Evolutionary conservation across 177 flowering plant genomes (phyloP), one percentile per base, ranked within the genome.

Genomic region (Tripterygium wilfordii): DNA sequence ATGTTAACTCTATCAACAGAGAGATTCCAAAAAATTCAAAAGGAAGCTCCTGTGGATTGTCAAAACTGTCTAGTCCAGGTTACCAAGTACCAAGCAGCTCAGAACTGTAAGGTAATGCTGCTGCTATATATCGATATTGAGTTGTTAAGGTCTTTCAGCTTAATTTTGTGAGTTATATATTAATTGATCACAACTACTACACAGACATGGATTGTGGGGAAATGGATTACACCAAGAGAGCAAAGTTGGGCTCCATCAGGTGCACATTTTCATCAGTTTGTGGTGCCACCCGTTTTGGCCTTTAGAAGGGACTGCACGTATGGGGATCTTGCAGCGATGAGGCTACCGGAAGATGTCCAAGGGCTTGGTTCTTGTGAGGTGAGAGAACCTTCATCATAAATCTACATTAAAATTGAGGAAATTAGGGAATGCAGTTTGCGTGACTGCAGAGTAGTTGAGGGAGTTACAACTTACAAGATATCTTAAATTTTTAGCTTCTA

Each of bases 151-250:
- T n/a, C n/a, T n/a, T n/a, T n/a, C n/a, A n/a, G n/a, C n/a, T n/a
- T n/a, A n/a, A n/a, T n/a, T n/a, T n/a, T n/a, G n/a, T n/a, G n/a
- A n/a, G n/a, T n/a, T n/a, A n/a, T n/a, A 17, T 10, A 16, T 5
- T 2, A 38, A 23, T n/a, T 3, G 8, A n/a, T n/a, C n/a, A n/a
- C n/a, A n/a, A n/a, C n/a, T n/a, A n/a, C n/a, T n/a, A n/a, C n/a
- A n/a, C 38, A 92, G 99, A 72, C 96, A 36, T 92, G 99, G 99
- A 78, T 89, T 0, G 88, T 82, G 13, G 98, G 98, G 14, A 91
- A 91, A 57, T 91, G 96, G 96, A 65, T 78, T 22, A 81, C 88
- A 4, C 83, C 79, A 18, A 56, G 79, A 41, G 68, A 83, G 57
- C 98, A 91, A 57, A 75, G 65, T 10, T 85, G 89, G 88, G 98